Evolutionary conservation across 2,329 filamentous ascomycete genomes (phyloP), one percentile per base, ranked within the genome.

Genomic region (Diplodia mutila): DNA sequence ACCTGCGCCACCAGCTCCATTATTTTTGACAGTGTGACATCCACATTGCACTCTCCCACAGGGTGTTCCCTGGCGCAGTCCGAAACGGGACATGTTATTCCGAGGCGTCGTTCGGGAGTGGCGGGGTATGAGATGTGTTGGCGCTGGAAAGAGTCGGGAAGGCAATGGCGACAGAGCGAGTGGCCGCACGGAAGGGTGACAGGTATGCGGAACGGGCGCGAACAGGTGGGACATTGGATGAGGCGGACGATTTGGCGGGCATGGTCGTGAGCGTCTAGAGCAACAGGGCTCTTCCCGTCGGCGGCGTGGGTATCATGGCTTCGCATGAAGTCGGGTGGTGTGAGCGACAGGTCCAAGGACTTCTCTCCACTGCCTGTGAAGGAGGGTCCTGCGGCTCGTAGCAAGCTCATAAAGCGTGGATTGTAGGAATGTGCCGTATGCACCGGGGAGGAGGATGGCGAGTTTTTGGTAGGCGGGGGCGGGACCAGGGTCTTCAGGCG

Each of bases 121-220:
- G 87, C 88, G 0, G 92, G 93, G 77, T 94, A 97, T 1, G 92
- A 90, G 68, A 97, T 91, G 69, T 92, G 88, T 57, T 82, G 82
- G 53, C 93, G 86, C 18, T 84, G 77, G 72, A 90, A 86, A 2
- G 88, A 80, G 55, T 86, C 79, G 1, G 93, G 93, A 1, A 97
- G 80, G 78, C 94, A 97, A 61, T 78, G 77, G 73, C 86, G 88
- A 80, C 94, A 97, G 12, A 97, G 79, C 12, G 89, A 90, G 74
- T 90, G 87, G 32, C 93, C 93, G 76, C 94, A 97, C 5, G 93
- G 93, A 4, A 97, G 81, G 0, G 91, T 91, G 67, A 93, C 84
- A 5, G 93, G 91, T 9, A 87, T 83, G 54, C 80, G 83, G 34
- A 95, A 82, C 1, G 90, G 89, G 52, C 82, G 82, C 3, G 89